A percentile compares a stretch with the other conserved stretches of the same genome.
phyloP scores from a whole-genome alignment of 306 rosid genomes.

The Hylodesmum podocarpum region DNA sequence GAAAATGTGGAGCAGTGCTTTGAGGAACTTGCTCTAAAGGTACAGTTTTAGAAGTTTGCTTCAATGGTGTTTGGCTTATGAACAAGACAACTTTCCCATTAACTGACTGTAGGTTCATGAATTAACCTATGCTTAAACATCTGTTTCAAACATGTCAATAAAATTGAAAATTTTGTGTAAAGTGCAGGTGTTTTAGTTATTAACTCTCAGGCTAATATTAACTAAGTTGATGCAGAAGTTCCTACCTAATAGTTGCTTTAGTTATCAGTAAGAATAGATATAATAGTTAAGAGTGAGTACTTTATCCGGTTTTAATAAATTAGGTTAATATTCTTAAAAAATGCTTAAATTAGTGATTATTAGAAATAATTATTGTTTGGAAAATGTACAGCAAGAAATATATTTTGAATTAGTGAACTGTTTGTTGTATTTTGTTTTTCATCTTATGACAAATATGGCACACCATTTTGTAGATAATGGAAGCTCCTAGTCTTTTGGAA shows the following conservation, averaged over 20 bases:
- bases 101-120: neutral
- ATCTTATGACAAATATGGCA: constrained; percentile 22
- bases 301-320: neutral
- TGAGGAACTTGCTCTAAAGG: constrained; percentile 93
- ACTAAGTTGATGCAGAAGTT: neutral
- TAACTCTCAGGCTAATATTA: neutral
- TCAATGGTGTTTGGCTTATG: neutral
- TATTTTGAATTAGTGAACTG: neutral
- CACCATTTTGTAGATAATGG: constrained; percentile 73
- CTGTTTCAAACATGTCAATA: neutral
- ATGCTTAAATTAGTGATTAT: neutral
- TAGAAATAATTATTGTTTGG: neutral
- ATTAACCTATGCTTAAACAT: neutral
- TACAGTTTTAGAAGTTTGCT: constrained; percentile 25
- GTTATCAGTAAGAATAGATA: neutral
- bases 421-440: neutral
- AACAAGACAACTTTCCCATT: neutral
- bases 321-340: neutral
- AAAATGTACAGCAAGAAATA: neutral
- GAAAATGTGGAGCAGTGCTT: constrained; percentile 93
- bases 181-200: neutral
- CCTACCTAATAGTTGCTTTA: constrained; percentile 12
- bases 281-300: neutral
- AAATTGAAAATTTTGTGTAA: neutral
- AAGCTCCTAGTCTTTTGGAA: constrained; percentile 86